Percentiles rank a stretch among this genome's conserved stretches.
Conservation (phyloP, 2,329 filamentous ascomycete species). For the Penicillium nordicum region DNA sequence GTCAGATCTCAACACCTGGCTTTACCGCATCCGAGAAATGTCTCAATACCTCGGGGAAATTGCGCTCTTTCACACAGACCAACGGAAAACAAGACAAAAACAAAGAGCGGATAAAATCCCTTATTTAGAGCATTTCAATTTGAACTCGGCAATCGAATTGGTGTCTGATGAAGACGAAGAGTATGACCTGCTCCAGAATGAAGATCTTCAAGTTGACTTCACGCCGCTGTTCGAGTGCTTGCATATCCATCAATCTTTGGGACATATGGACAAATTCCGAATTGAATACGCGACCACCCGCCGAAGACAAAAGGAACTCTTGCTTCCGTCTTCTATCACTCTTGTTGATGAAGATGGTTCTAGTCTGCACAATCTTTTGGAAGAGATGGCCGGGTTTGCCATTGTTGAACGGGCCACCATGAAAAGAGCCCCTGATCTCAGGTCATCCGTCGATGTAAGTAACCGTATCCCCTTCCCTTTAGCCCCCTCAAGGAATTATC, state of each 20-base stretch:
- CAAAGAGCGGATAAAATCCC: constrained; percentile 73
- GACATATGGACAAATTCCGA: constrained; percentile 86
- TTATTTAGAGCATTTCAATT: constrained; percentile 76
- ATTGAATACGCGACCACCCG: constrained; percentile 89
- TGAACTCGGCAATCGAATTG: constrained; percentile 93
- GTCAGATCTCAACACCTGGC: constrained; percentile 94
- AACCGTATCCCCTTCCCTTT: constrained; percentile 26
- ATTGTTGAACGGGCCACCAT: constrained; percentile 95
- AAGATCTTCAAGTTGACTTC: constrained; percentile 92
- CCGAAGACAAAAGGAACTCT: constrained; percentile 83
- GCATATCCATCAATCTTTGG: constrained; percentile 92
- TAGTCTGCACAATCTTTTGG: constrained; percentile 82
- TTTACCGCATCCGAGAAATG: constrained; percentile 90
- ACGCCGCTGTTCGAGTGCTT: constrained; percentile 90
- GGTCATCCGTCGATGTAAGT: constrained; percentile 74
- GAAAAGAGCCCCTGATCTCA: constrained; percentile 76
- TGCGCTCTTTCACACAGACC: constrained; percentile 91
- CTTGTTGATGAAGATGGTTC: constrained; percentile 78
- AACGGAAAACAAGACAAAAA: constrained; percentile 77
- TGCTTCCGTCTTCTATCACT: constrained; percentile 73
- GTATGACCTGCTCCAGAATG: constrained; percentile 91
- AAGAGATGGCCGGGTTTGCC: constrained; percentile 92
- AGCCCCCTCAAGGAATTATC: constrained; percentile 7
- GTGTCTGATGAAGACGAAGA: constrained; percentile 95
- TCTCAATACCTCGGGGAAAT: constrained; percentile 95